Conservation (phyloP, 106 monocot species). For the Acanthochlamys bracteata region DNA sequence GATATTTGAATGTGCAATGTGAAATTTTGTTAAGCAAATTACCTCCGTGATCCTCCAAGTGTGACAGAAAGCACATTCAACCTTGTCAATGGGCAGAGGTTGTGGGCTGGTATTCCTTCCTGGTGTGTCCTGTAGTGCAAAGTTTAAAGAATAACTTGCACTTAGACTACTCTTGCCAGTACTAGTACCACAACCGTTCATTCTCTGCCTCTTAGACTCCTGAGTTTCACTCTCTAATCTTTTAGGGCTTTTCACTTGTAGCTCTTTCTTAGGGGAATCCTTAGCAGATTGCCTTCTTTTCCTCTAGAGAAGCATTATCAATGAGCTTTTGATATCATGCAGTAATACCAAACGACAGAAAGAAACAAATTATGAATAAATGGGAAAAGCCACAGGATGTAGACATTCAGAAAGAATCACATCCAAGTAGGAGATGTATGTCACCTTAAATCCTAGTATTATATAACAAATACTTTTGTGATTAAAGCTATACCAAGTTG, state of each 20-base stretch:
- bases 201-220: slow-evolving; percentile 41
- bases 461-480: too few species aligned
- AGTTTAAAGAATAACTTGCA: too few species aligned
- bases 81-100: neutral
- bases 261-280: slow-evolving; percentile 12
- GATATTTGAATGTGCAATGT: neutral
- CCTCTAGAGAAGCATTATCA: slow-evolving; percentile 13
- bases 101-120: neutral
- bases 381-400: too few species aligned
- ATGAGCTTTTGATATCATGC: neutral
- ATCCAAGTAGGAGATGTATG: too few species aligned
- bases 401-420: too few species aligned
- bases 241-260: slow-evolving; percentile 11
- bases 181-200: slow-evolving; percentile 8
- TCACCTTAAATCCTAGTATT: too few species aligned
- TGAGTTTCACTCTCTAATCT: slow-evolving; percentile 7
- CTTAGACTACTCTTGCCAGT: too few species aligned
- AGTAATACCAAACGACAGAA: too few species aligned
- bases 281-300: neutral
- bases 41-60: slow-evolving; percentile 45
- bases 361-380: too few species aligned
- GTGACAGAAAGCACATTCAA: slow-evolving; percentile 64
- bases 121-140: too few species aligned
- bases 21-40: neutral
- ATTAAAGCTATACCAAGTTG: too few species aligned